phyloP scores from a whole-genome alignment of 768 basidiomycete genomes.

The Mycena pura region DNA sequence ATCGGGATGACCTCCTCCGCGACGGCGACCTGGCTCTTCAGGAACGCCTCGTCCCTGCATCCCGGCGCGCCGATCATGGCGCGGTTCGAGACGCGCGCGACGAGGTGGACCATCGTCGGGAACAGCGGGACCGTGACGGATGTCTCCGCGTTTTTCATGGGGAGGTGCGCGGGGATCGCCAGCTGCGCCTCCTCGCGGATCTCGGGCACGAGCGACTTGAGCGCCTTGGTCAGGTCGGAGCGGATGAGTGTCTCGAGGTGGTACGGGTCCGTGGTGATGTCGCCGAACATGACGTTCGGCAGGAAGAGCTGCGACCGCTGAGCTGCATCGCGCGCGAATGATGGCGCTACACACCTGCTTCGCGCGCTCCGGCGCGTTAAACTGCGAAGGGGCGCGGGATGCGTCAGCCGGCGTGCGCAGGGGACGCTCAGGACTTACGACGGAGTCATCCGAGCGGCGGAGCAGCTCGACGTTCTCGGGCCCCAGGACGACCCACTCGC shows the following conservation, averaged over 20 bases:
- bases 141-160: background rate
- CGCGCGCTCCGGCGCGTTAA: too few relatives aligned
- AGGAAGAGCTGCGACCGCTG: constrained; percentile 17
- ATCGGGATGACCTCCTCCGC: constrained; percentile 19
- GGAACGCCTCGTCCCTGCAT: constrained; percentile 19
- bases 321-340: too few relatives aligned
- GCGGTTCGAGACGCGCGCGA: constrained; percentile 21
- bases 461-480: constrained; percentile 22
- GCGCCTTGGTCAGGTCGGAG: constrained; percentile 24
- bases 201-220: constrained; percentile 20
- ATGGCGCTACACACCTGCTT: too few relatives aligned
- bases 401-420: too few relatives aligned
- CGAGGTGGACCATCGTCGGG: constrained; percentile 16
- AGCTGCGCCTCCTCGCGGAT: constrained; percentile 22
- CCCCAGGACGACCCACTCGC: constrained; percentile 22
- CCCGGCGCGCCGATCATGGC: constrained; percentile 20
- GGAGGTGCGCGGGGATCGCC: constrained; percentile 5
- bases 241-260: constrained; percentile 20
- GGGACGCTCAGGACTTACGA: too few relatives aligned
- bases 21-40: constrained; percentile 12
- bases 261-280: constrained; percentile 19
- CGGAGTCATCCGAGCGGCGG: constrained; percentile 20
- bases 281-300: constrained; percentile 16
- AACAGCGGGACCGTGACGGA: constrained; percentile 17
- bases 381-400: too few relatives aligned